Evolutionary conservation across 1,284 basidiomycete species (phyloP).

Genomic region (Moesziomyces antarcticus): DNA sequence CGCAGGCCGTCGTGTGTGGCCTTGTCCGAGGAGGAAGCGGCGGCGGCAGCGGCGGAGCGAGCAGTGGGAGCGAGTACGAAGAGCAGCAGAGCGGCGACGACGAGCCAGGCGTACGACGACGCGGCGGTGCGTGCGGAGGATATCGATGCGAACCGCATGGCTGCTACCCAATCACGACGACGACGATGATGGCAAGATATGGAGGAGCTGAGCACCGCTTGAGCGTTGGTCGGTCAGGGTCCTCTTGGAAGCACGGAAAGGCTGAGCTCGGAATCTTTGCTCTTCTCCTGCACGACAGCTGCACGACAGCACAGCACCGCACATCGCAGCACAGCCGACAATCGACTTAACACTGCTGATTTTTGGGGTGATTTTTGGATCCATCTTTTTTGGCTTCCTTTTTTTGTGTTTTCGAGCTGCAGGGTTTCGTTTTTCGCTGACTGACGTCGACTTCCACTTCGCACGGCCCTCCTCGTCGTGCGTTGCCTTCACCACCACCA

Average conservation of each 20-base stretch:
- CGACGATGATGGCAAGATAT: not conserved
- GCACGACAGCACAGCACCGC: too few species aligned
- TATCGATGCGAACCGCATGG: slow-evolving; percentile 35
- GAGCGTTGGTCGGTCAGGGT: not conserved
- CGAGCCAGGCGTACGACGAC: not conserved
- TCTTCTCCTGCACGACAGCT: too few species aligned
- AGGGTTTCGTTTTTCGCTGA: too few species aligned
- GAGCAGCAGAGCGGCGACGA: slow-evolving; percentile 4
- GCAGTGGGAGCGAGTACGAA: slow-evolving; percentile 9
- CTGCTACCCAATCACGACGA: not conserved
- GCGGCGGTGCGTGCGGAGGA: slow-evolving; percentile 8
- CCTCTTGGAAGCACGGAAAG: not conserved
- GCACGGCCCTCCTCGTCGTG: too few species aligned
- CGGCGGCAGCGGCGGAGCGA: slow-evolving; percentile 12
- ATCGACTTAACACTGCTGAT: too few species aligned
- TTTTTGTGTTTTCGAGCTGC: not conserved
- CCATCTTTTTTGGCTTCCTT: not conserved
- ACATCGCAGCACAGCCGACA: too few species aligned
- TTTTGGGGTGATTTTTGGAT: too few species aligned
- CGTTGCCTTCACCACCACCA: too few species aligned
- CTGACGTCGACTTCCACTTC: too few species aligned
- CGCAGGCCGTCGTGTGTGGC: slow-evolving; percentile 49
- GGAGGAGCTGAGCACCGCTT: not conserved
- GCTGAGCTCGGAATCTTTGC: not conserved
- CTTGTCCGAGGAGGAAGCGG: slow-evolving; percentile 13